Evolutionary conservation across 2,329 filamentous ascomycete genomes (phyloP).

Genomic region (Alternaria solani): DNA sequence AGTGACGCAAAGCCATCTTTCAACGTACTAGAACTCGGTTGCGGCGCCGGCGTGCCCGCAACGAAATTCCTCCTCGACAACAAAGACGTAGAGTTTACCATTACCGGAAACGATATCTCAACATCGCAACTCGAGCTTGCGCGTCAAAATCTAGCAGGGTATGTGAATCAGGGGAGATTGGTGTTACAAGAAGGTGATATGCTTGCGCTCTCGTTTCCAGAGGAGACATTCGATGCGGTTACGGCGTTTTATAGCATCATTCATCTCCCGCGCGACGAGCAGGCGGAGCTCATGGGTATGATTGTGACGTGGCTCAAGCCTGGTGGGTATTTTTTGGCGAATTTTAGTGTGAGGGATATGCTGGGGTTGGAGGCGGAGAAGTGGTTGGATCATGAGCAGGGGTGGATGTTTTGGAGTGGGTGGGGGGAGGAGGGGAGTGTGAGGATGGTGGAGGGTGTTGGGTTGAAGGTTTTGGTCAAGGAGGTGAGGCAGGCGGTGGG

Average conservation of each 20-base stretch:
- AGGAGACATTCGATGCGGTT: too few species aligned
- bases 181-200: constrained; percentile 19
- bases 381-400: too few species aligned
- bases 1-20: background rate
- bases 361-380: too few species aligned
- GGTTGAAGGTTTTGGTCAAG: constrained; percentile 34
- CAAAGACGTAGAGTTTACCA: constrained; percentile 25
- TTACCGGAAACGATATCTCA: constrained; percentile 57
- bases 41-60: constrained; percentile 41
- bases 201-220: too few species aligned
- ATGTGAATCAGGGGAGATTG: constrained; percentile 14
- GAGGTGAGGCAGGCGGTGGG: constrained; percentile 33
- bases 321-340: too few species aligned
- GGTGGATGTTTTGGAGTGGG: too few species aligned
- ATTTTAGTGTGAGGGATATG: too few species aligned
- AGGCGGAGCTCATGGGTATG: too few species aligned
- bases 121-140: constrained; percentile 51
- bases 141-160: constrained; percentile 21
- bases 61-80: constrained; percentile 36
- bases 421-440: constrained; percentile 33
- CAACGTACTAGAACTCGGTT: constrained; percentile 39
- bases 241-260: too few species aligned
- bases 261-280: too few species aligned
- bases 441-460: constrained; percentile 40
- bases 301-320: too few species aligned